Conservation (phyloP, 805 yeast species). For the Pichia rugopelliculosa region DNA sequence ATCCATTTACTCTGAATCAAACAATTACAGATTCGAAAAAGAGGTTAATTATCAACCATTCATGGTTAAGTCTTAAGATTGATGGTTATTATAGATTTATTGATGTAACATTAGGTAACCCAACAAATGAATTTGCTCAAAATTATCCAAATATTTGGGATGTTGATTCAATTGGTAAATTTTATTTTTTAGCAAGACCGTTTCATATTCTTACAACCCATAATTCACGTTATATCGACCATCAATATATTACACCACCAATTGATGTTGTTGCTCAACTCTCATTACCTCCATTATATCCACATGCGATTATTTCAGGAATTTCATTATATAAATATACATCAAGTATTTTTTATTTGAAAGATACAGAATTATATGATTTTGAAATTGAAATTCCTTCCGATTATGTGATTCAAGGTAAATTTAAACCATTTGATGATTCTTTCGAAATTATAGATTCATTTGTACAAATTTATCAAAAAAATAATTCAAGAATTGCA, state of each 20-base stretch:
- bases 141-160: conserved; percentile 34
- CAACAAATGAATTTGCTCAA: conserved; percentile 41
- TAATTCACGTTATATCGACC: conserved; percentile 68
- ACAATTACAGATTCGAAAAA: conserved; percentile 24
- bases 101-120: conserved; percentile 63
- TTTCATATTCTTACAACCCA: conserved; percentile 73
- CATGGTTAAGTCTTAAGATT: conserved; percentile 77
- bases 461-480: conserved; percentile 75
- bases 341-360: conserved; percentile 64
- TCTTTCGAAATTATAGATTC: conserved; percentile 41
- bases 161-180: conserved; percentile 16
- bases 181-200: conserved; percentile 74
- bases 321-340: conserved; percentile 62
- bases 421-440: conserved; percentile 36
- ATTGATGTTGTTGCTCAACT: conserved; percentile 70
- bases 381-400: conserved; percentile 65
- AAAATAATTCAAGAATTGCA: conserved; percentile 54
- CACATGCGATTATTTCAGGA: conserved; percentile 60
- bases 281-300: conserved; percentile 79
- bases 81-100: conserved; percentile 75
- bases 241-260: conserved; percentile 84
- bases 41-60: conserved; percentile 61
- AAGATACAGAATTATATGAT: conserved; percentile 74
- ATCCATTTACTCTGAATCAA: conserved; percentile 56
- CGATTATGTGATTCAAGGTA: conserved; percentile 59